Percentiles rank a stretch among this genome's conserved stretches.
phyloP scores from a whole-genome alignment of 1,284 basidiomycete genomes.

The Apiotrichum siamense region DNA sequence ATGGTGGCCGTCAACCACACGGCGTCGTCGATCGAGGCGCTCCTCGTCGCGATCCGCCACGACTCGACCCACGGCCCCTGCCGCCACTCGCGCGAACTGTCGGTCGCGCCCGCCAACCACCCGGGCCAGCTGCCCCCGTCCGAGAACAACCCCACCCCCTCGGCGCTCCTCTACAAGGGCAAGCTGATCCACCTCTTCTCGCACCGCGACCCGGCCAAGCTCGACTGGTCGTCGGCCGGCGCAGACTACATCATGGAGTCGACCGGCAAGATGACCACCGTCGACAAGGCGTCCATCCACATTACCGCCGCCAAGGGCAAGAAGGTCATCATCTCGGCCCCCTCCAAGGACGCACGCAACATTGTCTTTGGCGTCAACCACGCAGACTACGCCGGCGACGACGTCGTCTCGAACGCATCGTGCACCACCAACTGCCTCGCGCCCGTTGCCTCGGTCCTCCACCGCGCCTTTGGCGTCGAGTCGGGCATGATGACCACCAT shows the following conservation, averaged over 20 bases:
- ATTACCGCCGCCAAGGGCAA: constrained; percentile 40
- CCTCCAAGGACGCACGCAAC: constrained; percentile 39
- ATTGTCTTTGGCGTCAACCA: constrained; percentile 49
- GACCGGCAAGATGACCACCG: constrained; percentile 44
- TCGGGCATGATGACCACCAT: constrained; percentile 50
- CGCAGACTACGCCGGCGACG: constrained; percentile 35
- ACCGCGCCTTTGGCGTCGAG: constrained; percentile 45
- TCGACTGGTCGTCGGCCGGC: constrained; percentile 43
- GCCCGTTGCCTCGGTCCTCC: constrained; percentile 44
- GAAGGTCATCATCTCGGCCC: constrained; percentile 48
- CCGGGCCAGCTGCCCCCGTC: constrained; percentile 31
- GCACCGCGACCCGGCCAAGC: constrained; percentile 40
- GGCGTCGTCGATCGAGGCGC: constrained; percentile 41
- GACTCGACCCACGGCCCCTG: constrained; percentile 47
- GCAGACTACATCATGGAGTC: constrained; percentile 47
- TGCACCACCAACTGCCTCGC: constrained; percentile 51
- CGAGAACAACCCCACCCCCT: constrained; percentile 28
- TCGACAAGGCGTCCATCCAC: constrained; percentile 42
- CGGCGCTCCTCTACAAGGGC: constrained; percentile 38
- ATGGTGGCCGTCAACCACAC: constrained; percentile 49
- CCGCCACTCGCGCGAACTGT: constrained; percentile 28
- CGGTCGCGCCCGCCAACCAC: constrained; percentile 32
- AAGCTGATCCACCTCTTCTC: constrained; percentile 44
- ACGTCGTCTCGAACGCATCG: constrained; percentile 46
- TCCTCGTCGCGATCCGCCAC: constrained; percentile 42